phyloP scores from a whole-genome alignment of 1,139 yeast species.

The Zygosaccharomyces sapae region DNA sequence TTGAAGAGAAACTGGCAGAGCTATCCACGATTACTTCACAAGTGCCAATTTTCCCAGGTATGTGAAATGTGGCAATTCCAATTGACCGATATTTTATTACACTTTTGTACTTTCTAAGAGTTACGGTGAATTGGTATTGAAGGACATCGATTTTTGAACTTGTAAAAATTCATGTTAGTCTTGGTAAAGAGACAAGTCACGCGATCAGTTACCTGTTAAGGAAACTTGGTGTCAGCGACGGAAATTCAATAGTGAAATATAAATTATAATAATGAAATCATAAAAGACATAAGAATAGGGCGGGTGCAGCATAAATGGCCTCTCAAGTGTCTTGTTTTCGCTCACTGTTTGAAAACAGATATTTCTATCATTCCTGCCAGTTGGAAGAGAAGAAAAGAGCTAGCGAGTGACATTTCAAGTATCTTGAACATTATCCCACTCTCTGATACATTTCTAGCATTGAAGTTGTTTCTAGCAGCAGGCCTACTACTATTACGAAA shows the following conservation, averaged over 20 bases:
- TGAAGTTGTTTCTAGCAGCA: no score
- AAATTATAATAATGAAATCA: conserved; percentile 9
- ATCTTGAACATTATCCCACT: no score
- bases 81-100: not conserved
- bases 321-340: no score
- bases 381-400: no score
- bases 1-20: not conserved
- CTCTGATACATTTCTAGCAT: no score
- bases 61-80: not conserved
- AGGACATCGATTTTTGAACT: conserved; percentile 5
- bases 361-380: no score
- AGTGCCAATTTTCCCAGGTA: not conserved
- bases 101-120: no score
- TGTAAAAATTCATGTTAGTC: conserved; percentile 14
- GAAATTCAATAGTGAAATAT: not conserved
- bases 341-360: no score
- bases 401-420: no score
- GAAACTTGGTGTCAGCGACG: conserved; percentile 12
- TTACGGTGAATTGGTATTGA: not conserved
- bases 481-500: no score
- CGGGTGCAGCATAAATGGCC: no score
- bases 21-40: not conserved
- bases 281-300: not conserved
- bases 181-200: conserved; percentile 20
- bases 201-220: conserved; percentile 25